Evolutionary conservation across 2,329 filamentous ascomycete species (phyloP), one percentile per base, ranked within the genome.

Genomic region (Neofusicoccum ribis): DNA sequence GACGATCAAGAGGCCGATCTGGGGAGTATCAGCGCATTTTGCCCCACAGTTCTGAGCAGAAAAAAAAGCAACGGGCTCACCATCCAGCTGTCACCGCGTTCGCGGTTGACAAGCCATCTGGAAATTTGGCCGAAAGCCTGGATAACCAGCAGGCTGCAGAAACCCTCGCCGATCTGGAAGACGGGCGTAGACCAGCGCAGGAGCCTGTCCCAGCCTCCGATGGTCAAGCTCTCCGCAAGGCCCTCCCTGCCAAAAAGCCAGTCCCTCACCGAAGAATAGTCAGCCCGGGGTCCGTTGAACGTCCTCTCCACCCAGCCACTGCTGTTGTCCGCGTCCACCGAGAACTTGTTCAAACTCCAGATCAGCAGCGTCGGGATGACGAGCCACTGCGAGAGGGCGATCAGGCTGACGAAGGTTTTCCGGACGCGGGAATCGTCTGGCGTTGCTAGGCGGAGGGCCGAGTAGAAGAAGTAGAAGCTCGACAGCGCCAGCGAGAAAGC

Each of bases 1-100:
- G 65, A 95, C 82, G 66, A 96, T 89, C 50, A 99, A 86, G 47
- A 98, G 86, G 59, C 91, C 86, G 71, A 99, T 97, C 92, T 96
- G 73, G 60, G 44, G 50, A 34, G n/a, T 54, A 68, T 84, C 72
- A 84, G 79, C 67, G 70, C 31, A 31, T 31, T 31, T 7, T 31
- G 27, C 27, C 6, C 27, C 27, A 6, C 5, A 31, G 27, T 5
- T 31, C 27, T 31, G 7, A 31, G 27, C 27, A 31, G 27, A 7
- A 31, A 17, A 17, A 17, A 34, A 36, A 36, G n/a, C n/a, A 8
- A 46, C 50, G 15, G 34, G 83, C 89, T 78, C 83, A 95, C 92
- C 87, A 98, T 92, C 95, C 94, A 98, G 68, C 89, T 96, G 80
- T 99, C 95, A 73, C 93, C 96, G 73, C 92, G 88, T 72, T 94